Evolutionary conservation across 345 rosid species (phyloP), one percentile per base, ranked within the genome.

Genomic region (Brassica rapa): DNA sequence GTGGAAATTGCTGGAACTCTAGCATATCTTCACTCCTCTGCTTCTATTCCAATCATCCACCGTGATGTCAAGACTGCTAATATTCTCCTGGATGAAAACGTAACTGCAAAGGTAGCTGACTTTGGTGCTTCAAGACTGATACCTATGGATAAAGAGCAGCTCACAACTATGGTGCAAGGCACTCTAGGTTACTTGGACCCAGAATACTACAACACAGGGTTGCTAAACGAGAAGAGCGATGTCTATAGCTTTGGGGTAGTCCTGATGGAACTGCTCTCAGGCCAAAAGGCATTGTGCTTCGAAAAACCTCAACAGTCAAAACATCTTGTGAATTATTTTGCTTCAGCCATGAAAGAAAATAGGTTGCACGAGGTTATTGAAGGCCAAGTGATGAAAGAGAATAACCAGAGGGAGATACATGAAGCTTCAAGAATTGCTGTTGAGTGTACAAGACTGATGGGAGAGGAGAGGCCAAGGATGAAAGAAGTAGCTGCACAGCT

Each of bases 191-290:
- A 86, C 39, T 23, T 84, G 0, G 88, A 86, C 21, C 87, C 84
- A 0, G 84, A 86, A 66, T 84, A 84, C 73, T 75, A 80, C 25
- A 82, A 73, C 67, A 62, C 67, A n/a, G 67, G 67, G 41, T 3
- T 62, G 6, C 12, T n/a, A 7, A 62, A 62, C 12, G 86, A 83
- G 3, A 86, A 86, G 71, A 86, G 87, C 6, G 89, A 86, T 71
- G 87, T 84, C 0, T 86, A 86, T 10, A 84, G 87, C 62, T 86
- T 86, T 8, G 87, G 87, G 6, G 85, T 84, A 4, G 79, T 86
- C 1, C 82, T 86, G 5, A 71, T 65, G 7, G 89, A 86, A 51
- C 63, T 86, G 0, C 60, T 84, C 8, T 67, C 84, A 0, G 61
- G 85, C 1, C 55, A 62, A 71, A 84, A 82, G 14, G 81, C 80